Base-by-base conservation (phyloP, 75 land plant species). In the Sequoia sempervirens region DNA sequence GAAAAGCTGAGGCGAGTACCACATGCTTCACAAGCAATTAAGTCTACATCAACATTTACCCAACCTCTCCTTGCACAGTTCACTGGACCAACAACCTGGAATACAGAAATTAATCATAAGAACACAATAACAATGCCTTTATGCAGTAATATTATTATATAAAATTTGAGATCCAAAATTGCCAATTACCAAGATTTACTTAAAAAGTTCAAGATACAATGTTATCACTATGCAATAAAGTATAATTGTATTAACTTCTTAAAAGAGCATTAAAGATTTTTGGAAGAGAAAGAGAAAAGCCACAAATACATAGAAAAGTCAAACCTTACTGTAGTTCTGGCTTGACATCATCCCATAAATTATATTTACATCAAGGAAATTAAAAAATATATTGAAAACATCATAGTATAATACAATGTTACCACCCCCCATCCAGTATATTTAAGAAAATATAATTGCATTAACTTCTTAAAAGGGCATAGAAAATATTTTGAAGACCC, bases 11-110 rank as follows among this genome's bases (percentile, higher is more conserved):
- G 93, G 38, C 99, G 93, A 68, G 96, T 86, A 68, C 94, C 94
- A 90, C 99, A 97, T 43, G 90, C 79, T 89, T 96, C 97, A 88
- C 98, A 97, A 15, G 88, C 91, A 84, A 97, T 92, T 20, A 87
- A 88, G 82, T 97, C 99, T 75, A 89, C 84, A 45, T 97, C 98
- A 50, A 93, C 92, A 92, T 93, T 97, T 45, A 97, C 84, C 99
- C 99, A 97, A 56, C 99, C 99, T 87, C 94, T 93, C 82, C 98
- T 89, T 50, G 98, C 99, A 93, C 99, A 97, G 84, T 90, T 93
- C 30, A 96, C 87, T 61, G 98, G 95, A 81, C 92, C 93, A 36
- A 93, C 91, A 11, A 90, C 92, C 99, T 96, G 88, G 28, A 1
- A 23, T 75, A 38, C 30, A 45, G 10, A 11, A 26, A 43, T 45